These are phyloP conservation scores for Gracilaria domingensis DNA, from an alignment of 23 red algal genomes.

Conservation along the genomic window DNA sequence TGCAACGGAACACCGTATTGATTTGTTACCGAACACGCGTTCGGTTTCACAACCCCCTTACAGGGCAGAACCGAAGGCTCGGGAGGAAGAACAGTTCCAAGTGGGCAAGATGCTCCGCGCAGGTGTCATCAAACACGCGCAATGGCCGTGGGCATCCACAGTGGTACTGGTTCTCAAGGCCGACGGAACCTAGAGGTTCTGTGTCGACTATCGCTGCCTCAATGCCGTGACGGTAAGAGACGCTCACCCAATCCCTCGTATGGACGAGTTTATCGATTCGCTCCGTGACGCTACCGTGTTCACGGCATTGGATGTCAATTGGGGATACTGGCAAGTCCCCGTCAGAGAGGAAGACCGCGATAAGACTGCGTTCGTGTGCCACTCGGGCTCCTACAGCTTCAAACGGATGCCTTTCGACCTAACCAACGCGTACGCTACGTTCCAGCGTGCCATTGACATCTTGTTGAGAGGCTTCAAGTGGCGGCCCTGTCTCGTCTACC, in stretches of 20 bases:
- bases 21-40: no score
- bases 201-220: background rate
- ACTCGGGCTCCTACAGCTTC: no score
- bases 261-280: no score
- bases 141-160: constrained; percentile 16
- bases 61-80: no score
- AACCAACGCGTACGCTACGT: background rate
- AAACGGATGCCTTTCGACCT: constrained; percentile 7
- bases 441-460: background rate
- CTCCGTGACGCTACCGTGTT: no score
- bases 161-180: constrained; percentile 26
- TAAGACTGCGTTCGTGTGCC: no score
- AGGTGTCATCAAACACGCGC: constrained; percentile 5
- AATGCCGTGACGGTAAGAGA: background rate
- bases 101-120: no score
- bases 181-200: no score
- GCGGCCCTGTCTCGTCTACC: constrained; percentile 21
- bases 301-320: no score
- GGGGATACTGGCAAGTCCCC: background rate
- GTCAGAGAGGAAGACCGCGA: background rate
- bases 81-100: no score
- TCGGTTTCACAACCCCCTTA: no score
- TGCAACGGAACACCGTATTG: no score
- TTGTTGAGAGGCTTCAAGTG: background rate
- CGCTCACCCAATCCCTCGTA: background rate